Conservation (phyloP, 768 basidiomycete species). For the Mrakia blollopis region DNA sequence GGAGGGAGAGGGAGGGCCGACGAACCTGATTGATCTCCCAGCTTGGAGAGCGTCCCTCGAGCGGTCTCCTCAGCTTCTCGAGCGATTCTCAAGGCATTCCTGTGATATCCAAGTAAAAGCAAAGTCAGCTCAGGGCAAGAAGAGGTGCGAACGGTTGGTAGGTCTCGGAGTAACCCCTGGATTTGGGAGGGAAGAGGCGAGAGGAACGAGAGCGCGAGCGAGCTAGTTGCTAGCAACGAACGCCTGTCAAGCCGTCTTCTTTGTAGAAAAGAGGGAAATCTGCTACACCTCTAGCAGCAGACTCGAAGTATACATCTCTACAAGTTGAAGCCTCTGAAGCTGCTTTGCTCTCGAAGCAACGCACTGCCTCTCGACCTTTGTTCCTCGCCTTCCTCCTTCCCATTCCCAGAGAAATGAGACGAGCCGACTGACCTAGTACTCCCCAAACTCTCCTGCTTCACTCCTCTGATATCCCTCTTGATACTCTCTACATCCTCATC, state of each 20-base stretch:
- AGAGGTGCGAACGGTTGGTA: neutral
- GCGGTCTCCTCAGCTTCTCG: conserved; percentile 97
- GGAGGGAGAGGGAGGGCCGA: neutral
- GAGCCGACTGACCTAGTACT: conserved; percentile 61
- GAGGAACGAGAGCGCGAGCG: conserved; percentile 1
- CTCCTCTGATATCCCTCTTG: conserved; percentile 78
- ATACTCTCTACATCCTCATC: conserved; percentile 71
- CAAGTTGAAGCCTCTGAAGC: neutral
- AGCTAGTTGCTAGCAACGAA: neutral
- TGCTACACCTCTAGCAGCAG: neutral
- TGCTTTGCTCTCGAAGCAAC: no score
- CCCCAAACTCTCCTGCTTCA: conserved; percentile 87
- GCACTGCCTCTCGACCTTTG: conserved; percentile 3
- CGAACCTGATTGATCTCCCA: conserved; percentile 91
- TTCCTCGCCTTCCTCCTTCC: neutral
- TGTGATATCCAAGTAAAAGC: conserved; percentile 14
- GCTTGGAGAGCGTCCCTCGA: conserved; percentile 68
- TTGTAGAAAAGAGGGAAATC: neutral
- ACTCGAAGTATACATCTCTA: neutral
- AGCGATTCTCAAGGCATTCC: conserved; percentile 84
- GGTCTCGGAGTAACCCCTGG: neutral
- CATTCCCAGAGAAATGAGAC: neutral
- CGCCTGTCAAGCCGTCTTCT: neutral
- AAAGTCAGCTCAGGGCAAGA: neutral
- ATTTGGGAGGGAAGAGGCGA: neutral